Evolutionary conservation across 2,329 filamentous ascomycete genomes (phyloP).

Genomic region (Neocucurbitaria cava): DNA sequence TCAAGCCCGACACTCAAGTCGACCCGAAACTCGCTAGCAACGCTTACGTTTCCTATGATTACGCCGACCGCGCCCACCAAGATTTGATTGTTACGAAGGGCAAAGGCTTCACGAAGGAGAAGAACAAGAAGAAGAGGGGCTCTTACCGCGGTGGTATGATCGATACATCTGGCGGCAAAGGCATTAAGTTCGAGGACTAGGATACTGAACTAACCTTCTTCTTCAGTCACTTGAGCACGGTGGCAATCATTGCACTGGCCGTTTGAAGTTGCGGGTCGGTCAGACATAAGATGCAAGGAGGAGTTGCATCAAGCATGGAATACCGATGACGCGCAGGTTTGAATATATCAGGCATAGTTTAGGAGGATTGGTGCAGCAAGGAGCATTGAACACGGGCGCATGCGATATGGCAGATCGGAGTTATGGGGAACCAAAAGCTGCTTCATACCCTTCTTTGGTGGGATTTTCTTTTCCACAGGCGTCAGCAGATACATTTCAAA

Average conservation of each 20-base stretch:
- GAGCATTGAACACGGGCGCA: not conserved
- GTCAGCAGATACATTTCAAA: not conserved
- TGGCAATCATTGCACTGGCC: not conserved
- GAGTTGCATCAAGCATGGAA: not conserved
- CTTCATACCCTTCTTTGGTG: conserved; percentile 25
- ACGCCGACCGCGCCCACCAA: conserved; percentile 85
- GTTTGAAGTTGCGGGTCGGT: not conserved
- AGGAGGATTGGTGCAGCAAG: not conserved
- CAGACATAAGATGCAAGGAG: not conserved
- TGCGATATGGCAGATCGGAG: conserved; percentile 11
- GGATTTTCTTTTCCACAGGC: not conserved
- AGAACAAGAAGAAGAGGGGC: conserved; percentile 86
- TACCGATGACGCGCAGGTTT: not conserved
- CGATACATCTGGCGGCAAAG: conserved; percentile 80
- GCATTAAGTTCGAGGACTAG: conserved; percentile 92
- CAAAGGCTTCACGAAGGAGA: conserved; percentile 99
- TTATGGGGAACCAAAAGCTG: conserved; percentile 25
- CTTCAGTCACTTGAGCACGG: not conserved
- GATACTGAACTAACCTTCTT: not conserved
- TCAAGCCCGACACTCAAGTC: conserved; percentile 71
- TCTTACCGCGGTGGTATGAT: conserved; percentile 89
- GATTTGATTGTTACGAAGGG: conserved; percentile 91
- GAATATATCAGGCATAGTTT: not conserved
- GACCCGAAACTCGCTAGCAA: conserved; percentile 78
- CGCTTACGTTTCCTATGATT: conserved; percentile 81